Conservation (phyloP, 306 rosid genomes). For the cucumber (Cucumis sativus) region Cucumber_9930_V3 NC_026655.2:1486001-1486500, state of each 20-base stretch:
- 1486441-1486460: constrained; percentile 11
- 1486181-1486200: not conserved
- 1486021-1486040: not conserved
- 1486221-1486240: constrained; percentile 5
- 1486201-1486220: not conserved
- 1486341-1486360: constrained; percentile 4
- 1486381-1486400: not conserved
- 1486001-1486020: not conserved
- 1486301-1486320: not conserved
- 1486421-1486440: constrained; percentile 2
- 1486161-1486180: not conserved
- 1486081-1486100: not conserved
- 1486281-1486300: constrained; percentile 9
- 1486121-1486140: not conserved
- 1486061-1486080: not conserved
- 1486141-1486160: not conserved
- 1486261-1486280: constrained; percentile 18
- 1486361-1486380: not conserved
- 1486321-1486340: not conserved
- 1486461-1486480: not conserved
- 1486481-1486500: not conserved
- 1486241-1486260: not conserved
- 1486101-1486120: not conserved
- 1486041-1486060: not conserved
- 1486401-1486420: not conserved